Percentiles rank a stretch among this genome's conserved stretches.
Evolutionary conservation across 805 yeast genomes (phyloP).

Genomic region (Millerozyma miso): DNA sequence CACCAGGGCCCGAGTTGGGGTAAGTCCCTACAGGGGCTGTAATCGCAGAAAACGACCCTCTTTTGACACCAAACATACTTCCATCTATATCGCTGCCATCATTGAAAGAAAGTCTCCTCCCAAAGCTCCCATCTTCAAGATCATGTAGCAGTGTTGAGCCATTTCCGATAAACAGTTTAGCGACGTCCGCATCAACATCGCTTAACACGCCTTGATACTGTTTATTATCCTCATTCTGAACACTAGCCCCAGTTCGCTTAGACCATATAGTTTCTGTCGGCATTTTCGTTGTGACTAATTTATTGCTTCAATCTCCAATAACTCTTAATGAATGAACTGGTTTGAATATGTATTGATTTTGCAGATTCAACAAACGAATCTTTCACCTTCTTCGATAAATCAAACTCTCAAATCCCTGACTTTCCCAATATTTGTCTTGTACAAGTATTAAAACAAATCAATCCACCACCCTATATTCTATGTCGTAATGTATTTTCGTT

Average conservation of each 20-base stretch:
- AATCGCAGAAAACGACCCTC: constrained; percentile 44
- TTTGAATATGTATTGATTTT: background rate
- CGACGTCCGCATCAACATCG: constrained; percentile 39
- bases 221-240: constrained; percentile 12
- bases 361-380: background rate
- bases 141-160: constrained; percentile 7
- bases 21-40: constrained; percentile 39
- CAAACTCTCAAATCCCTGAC: background rate
- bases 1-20: constrained; percentile 17
- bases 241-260: constrained; percentile 21
- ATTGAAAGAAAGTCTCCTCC: constrained; percentile 38
- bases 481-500: background rate
- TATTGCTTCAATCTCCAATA: background rate
- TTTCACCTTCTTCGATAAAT: background rate
- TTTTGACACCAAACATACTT: constrained; percentile 42
- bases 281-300: constrained; percentile 12
- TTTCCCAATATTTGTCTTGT: background rate
- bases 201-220: constrained; percentile 33
- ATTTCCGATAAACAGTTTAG: constrained; percentile 22
- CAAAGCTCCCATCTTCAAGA: constrained; percentile 3
- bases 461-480: background rate
- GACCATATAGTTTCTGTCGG: constrained; percentile 44
- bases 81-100: constrained; percentile 44
- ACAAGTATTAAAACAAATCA: background rate
- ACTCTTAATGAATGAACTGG: background rate